Percentiles rank a stretch among this genome's conserved stretches.
phyloP scores from a whole-genome alignment of 768 basidiomycete species.

The Cyclocybe aegerita region DNA sequence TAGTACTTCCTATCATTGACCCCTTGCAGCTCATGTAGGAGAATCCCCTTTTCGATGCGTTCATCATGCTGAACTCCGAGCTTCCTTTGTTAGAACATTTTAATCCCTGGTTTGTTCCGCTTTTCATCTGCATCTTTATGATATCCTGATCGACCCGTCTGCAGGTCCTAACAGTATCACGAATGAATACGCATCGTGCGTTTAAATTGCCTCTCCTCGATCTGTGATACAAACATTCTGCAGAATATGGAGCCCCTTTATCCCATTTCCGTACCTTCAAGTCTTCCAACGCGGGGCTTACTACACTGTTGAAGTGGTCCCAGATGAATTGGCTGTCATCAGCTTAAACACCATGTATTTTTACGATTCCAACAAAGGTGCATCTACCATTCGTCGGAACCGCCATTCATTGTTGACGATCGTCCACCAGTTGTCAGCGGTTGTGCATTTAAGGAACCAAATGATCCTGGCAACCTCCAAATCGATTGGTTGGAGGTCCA shows the following conservation, averaged over 20 bases:
- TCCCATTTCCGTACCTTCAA: conserved; percentile 76
- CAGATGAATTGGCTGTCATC: conserved; percentile 72
- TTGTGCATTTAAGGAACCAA: conserved; percentile 57
- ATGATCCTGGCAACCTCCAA: conserved; percentile 87
- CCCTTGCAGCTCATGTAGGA: conserved; percentile 55
- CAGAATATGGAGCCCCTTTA: conserved; percentile 80
- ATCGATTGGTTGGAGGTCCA: conserved; percentile 92
- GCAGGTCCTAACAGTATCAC: conserved; percentile 70
- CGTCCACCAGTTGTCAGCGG: conserved; percentile 65
- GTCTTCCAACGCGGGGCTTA: conserved; percentile 90
- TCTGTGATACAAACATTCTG: conserved; percentile 1
- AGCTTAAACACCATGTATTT: conserved; percentile 91
- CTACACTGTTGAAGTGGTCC: conserved; percentile 77
- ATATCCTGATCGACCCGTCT: neutral
- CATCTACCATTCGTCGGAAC: neutral
- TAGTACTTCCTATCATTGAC: conserved; percentile 11
- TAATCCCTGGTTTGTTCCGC: conserved; percentile 50
- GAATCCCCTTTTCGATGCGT: neutral
- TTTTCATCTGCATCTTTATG: neutral
- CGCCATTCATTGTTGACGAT: conserved; percentile 5
- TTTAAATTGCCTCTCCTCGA: conserved; percentile 21
- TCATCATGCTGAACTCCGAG: conserved; percentile 6
- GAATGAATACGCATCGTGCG: conserved; percentile 63
- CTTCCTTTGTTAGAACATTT: conserved; percentile 50
- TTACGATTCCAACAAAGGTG: conserved; percentile 87